Evolutionary conservation across 768 basidiomycete species (phyloP).

Genomic region (Collybiopsis luxurians): DNA sequence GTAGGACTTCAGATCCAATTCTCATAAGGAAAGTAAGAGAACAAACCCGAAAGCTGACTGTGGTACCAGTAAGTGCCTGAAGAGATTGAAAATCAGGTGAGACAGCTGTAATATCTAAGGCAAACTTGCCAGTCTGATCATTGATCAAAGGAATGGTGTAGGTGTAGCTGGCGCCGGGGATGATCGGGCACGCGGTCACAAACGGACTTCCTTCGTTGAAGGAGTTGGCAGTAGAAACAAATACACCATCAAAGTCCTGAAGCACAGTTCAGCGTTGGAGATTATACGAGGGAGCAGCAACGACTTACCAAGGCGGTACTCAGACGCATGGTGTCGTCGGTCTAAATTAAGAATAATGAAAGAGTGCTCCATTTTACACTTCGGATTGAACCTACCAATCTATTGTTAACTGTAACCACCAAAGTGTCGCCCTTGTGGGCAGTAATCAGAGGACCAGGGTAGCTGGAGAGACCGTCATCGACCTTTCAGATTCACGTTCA

Average conservation of each 20-base stretch:
- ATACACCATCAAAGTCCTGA: conserved; percentile 28
- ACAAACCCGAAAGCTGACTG: conserved; percentile 11
- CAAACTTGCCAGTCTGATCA: conserved; percentile 41
- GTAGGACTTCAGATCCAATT: too few relatives aligned
- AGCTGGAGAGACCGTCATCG: neutral
- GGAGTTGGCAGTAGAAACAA: conserved; percentile 18
- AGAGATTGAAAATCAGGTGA: conserved; percentile 15
- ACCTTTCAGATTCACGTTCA: neutral
- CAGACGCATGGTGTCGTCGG: conserved; percentile 26
- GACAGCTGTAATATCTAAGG: conserved; percentile 27
- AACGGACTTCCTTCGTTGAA: conserved; percentile 38
- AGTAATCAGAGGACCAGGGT: conserved; percentile 3
- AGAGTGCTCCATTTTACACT: neutral
- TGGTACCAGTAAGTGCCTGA: neutral
- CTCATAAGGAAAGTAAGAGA: too few relatives aligned
- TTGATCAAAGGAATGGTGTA: conserved; percentile 31
- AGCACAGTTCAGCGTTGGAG: conserved; percentile 1
- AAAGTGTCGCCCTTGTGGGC: conserved; percentile 44
- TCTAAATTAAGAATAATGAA: neutral
- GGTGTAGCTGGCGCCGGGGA: conserved; percentile 30
- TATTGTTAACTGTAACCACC: conserved; percentile 39
- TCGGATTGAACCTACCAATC: conserved; percentile 31
- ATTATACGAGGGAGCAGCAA: too few relatives aligned
- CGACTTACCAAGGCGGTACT: conserved; percentile 14
- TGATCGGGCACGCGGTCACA: conserved; percentile 43